Evolutionary conservation across 768 basidiomycete species (phyloP).

Genomic region (Trametes elegans): DNA sequence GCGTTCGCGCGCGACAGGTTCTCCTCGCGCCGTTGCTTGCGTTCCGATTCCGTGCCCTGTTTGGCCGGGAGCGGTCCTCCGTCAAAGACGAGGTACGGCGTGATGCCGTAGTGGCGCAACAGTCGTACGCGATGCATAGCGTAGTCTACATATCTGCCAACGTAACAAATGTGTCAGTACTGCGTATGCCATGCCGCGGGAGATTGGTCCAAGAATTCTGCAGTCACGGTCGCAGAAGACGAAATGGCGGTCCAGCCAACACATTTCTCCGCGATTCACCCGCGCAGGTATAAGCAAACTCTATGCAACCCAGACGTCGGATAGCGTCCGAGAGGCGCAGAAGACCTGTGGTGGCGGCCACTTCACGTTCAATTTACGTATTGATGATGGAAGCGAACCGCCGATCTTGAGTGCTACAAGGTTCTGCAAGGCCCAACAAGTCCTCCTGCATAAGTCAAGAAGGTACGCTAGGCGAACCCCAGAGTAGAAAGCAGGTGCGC

Average conservation of each 20-base stretch:
- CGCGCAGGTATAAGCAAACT: not conserved
- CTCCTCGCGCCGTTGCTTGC: constrained; percentile 74
- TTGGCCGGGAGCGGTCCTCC: constrained; percentile 96
- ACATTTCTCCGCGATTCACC: constrained; percentile 15
- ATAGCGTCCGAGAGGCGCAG: constrained; percentile 10
- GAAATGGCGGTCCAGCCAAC: not conserved
- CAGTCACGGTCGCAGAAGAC: too few relatives aligned
- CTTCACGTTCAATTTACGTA: constrained; percentile 17
- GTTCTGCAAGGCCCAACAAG: constrained; percentile 9
- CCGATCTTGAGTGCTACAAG: constrained; percentile 9
- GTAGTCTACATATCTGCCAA: constrained; percentile 88
- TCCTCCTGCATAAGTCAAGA: constrained; percentile 14
- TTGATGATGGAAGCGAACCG: constrained; percentile 16
- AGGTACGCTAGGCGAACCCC: constrained; percentile 16
- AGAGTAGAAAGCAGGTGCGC: not conserved
- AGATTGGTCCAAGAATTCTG: too few relatives aligned
- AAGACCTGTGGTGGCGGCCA: constrained; percentile 5
- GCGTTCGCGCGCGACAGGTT: constrained; percentile 71
- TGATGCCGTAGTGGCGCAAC: constrained; percentile 78
- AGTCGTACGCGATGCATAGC: constrained; percentile 91
- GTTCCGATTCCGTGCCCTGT: constrained; percentile 80
- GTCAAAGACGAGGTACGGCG: constrained; percentile 93
- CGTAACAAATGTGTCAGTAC: not conserved
- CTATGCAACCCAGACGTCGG: constrained; percentile 4
- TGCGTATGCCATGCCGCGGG: not conserved